Evolutionary conservation across 768 basidiomycete genomes (phyloP), one percentile per base, ranked within the genome.

Genomic region (Boletus reticuloceps): DNA sequence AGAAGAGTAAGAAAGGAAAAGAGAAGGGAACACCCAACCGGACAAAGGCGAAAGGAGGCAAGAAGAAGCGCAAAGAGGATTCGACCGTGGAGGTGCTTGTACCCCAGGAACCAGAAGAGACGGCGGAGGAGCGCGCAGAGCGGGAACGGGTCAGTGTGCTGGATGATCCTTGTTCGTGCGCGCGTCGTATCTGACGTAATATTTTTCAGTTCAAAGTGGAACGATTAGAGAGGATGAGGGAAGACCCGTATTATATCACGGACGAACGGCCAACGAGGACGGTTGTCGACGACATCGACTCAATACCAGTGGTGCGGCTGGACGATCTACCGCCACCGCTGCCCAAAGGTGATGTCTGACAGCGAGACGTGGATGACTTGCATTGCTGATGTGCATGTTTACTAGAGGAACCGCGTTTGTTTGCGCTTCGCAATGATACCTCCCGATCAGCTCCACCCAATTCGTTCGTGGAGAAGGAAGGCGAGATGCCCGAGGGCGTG

Each of bases 241-340:
- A 93, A 58, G 94, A 98, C 66, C 94, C 95, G 5, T 97, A 94
- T 73, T 95, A 97, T 70, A 85, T 97, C 59, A 78, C 85, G 38
- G 88, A 91, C 59, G 82, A 83, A 40, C 73, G 69, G 51, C 75
- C 81, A 2, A 66, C 77, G 59, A 75, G 71, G 51, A 51, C 52
- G 27, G 39, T 29, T 4, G 57, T 71, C 9, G 80, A 83, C 13
- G 92, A 97, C 65, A 60, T 97, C n/a, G 94, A 97, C 62, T 82
- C 86, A 10, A 98, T 98, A 71, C 95, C 96, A 1, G 83, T 99
- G 22, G 91, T 98, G 31, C 82, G 77, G 56, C 72, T 98, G 44
- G 91, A 96, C 40, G 84, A 80, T 54, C 79, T 90, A 70, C 85
- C 82, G 3, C 72, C 85, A n/a, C 73, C 71, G 1, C 50, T 73